phyloP scores from a whole-genome alignment of 2,329 filamentous ascomycete genomes.

The Grosmannia serpens region DNA sequence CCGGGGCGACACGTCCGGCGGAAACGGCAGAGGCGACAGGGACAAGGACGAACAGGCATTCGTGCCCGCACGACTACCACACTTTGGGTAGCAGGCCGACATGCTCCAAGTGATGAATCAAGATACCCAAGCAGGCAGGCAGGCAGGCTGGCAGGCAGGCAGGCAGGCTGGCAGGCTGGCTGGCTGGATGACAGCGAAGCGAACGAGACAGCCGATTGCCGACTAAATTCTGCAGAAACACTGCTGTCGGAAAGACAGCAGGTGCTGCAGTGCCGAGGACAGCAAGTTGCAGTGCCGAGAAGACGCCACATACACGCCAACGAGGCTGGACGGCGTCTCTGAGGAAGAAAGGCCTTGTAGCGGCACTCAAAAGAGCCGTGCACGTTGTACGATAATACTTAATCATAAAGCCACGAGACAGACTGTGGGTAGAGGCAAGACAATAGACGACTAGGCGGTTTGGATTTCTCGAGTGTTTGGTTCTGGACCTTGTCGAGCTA shows the following conservation, averaged over 20 bases:
- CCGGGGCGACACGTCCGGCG: background rate
- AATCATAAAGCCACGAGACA: background rate
- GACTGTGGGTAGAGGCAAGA: background rate
- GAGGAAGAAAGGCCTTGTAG: too few relatives aligned
- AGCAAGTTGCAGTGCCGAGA: too few relatives aligned
- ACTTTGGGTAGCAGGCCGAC: slow-evolving; percentile 28
- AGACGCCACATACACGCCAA: background rate
- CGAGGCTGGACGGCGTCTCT: background rate
- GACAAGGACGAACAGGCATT: slow-evolving; percentile 23
- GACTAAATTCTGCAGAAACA: too few relatives aligned
- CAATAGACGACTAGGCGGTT: background rate
- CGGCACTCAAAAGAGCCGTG: background rate
- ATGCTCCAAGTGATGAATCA: background rate
- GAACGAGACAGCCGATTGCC: too few relatives aligned
- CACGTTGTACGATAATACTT: background rate
- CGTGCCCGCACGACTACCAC: slow-evolving; percentile 47
- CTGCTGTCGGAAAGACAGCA: too few relatives aligned
- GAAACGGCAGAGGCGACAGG: background rate
- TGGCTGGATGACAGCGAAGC: too few relatives aligned
- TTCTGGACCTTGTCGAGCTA: too few relatives aligned
- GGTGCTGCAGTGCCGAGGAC: too few relatives aligned
- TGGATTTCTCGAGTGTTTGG: too few relatives aligned
- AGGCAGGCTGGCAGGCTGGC: background rate
- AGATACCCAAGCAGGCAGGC: background rate
- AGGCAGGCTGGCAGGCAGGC: too few relatives aligned